Percentiles rank a stretch among this genome's conserved stretches.
Conservation (phyloP, 768 basidiomycete genomes). For the Hypholoma fasciculare region DNA sequence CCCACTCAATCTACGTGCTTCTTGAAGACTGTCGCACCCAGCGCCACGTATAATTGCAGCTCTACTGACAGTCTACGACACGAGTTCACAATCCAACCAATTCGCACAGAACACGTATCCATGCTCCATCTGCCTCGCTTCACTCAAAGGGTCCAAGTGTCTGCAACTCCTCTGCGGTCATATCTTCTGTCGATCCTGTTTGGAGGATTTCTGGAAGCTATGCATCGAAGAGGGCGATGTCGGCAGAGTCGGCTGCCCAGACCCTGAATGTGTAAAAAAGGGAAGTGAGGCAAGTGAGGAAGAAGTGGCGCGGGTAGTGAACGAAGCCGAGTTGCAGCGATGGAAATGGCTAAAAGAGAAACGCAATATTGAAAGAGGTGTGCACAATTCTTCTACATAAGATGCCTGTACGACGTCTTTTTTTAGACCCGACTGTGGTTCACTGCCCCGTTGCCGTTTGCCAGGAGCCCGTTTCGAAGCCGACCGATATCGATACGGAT, state of each 20-base stretch:
- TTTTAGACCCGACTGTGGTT: conserved; percentile 46
- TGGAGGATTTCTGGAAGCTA: conserved; percentile 80
- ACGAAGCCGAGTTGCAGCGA: conserved; percentile 60
- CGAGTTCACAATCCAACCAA: conserved; percentile 40
- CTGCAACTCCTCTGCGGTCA: conserved; percentile 71
- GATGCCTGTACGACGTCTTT: background rate
- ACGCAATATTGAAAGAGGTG: conserved; percentile 70
- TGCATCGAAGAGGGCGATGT: conserved; percentile 82
- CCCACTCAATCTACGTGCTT: conserved; percentile 5
- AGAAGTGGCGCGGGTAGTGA: conserved; percentile 71
- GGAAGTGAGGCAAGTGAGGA: conserved; percentile 62
- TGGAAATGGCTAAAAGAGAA: conserved; percentile 83
- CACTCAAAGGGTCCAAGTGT: conserved; percentile 75
- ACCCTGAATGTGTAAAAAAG: conserved; percentile 74
- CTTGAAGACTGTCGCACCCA: conserved; percentile 52
- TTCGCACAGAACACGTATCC: conserved; percentile 68
- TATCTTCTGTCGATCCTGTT: conserved; percentile 81
- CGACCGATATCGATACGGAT: conserved; percentile 45
- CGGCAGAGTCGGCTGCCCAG: conserved; percentile 76
- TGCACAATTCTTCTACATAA: conserved; percentile 9
- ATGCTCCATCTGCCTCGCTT: conserved; percentile 77
- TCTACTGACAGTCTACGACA: conserved; percentile 50
- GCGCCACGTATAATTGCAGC: conserved; percentile 53
- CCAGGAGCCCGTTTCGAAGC: conserved; percentile 74
- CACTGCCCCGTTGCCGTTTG: conserved; percentile 82